Evolutionary conservation across 768 basidiomycete genomes (phyloP), one percentile per base, ranked within the genome.

Genomic region (Suillus discolor): DNA sequence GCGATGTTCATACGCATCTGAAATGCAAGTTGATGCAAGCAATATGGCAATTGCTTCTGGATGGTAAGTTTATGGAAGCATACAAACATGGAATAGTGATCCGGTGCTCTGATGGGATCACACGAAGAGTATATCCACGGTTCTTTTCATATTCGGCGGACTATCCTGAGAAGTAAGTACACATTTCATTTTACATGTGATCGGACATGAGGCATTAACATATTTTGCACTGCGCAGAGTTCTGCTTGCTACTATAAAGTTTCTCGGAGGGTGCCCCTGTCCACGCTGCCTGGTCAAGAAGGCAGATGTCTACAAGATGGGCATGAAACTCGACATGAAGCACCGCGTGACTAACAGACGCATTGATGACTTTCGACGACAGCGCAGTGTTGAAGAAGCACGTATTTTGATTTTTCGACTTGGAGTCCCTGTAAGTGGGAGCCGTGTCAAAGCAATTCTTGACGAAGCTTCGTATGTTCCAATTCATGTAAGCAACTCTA

Each of bases 401-500:
- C 47, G 64, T 2, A 18, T 51, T n/a, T 44, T 44, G 31, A 53
- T 71, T 20, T 69, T 70, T 36, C 36, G 9, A 20, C 45, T 45
- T 3, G 20, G 20, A n/a, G 45, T 45, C 7, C 45, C 63, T 1
- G 73, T 80, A 4, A 71, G 75, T 23, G 71, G 71, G 42, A 64
- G 57, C 1, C 42, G 20, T 12, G 78, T 80, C 1, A 73, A 78
- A 8, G 45, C 61, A 1, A n/a, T 78, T 1, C 68, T 80, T 0
- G 67, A 74, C 57, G 31, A 47, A 3, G 65, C 74, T 18, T 79
- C 78, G 0, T 63, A 76, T 31, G 78, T 79, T 0, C 79, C 77
- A 2, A 75, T 75, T 11, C n/a, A 39, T 36, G 79, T 79, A 39
- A 63, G 73, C 4, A 25, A 6, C 12, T 2, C 47, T 49, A 41